Evolutionary conservation across 2,329 filamentous ascomycete genomes (phyloP).

Genomic region (Diaporthe aspalathi): DNA sequence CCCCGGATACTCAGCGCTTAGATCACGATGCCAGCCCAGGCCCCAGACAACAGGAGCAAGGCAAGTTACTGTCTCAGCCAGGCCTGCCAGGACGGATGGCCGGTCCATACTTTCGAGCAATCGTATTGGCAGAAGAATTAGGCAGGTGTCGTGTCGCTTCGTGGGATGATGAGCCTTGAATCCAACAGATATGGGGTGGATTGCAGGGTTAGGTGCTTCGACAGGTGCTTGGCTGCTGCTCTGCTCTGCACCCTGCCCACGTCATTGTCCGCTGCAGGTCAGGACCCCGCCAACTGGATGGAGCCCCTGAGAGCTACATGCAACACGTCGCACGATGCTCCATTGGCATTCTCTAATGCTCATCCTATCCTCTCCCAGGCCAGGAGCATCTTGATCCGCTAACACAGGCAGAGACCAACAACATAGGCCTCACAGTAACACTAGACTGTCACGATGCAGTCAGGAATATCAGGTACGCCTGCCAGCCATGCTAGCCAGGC

Average conservation of each 20-base stretch:
- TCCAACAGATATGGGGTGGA: background rate
- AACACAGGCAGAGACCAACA: conserved; percentile 8
- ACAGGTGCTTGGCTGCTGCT: background rate
- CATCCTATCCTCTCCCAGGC: background rate
- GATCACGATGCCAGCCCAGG: background rate
- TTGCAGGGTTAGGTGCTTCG: conserved; percentile 17
- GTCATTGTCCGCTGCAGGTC: conserved; percentile 28
- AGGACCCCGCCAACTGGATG: conserved; percentile 18
- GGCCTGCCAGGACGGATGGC: no score
- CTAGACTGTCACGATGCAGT: conserved; percentile 36
- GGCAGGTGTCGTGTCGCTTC: background rate
- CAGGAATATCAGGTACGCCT: conserved; percentile 39
- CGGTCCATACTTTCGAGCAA: no score
- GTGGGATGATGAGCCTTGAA: no score
- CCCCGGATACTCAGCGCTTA: background rate
- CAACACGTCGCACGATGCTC: conserved; percentile 29
- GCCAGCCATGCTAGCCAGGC: no score
- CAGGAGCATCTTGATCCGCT: background rate
- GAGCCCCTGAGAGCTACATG: conserved; percentile 27
- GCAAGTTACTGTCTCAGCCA: background rate
- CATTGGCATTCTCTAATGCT: background rate
- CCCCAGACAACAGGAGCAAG: background rate
- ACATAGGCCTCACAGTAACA: background rate
- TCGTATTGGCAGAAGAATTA: background rate
- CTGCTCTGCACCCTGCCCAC: conserved; percentile 13